These are phyloP conservation scores for Penicillium sp. DNA, from an alignment of 2,329 filamentous ascomycete species.

Conservation along the genomic window DNA sequence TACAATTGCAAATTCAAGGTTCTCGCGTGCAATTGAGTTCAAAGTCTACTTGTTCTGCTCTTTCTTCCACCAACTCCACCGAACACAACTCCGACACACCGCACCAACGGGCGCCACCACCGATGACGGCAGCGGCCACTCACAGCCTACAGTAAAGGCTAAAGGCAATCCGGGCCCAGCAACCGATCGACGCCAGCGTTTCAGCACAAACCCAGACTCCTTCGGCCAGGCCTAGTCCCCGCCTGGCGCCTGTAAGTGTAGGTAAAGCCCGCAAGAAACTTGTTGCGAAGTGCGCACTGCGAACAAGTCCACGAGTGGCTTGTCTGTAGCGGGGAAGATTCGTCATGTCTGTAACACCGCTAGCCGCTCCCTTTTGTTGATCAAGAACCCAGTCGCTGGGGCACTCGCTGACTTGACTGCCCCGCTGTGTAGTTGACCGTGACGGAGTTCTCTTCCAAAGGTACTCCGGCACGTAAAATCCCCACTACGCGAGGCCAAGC, in stretches of 20 bases:
- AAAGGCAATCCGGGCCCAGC: constrained; percentile 1
- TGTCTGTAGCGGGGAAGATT: background rate
- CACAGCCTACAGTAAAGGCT: background rate
- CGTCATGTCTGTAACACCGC: background rate
- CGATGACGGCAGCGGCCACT: constrained; percentile 3
- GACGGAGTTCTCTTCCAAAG: background rate
- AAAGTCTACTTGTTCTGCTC: background rate
- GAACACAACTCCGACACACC: background rate
- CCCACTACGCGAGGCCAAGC: constrained; percentile 9
- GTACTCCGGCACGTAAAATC: background rate
- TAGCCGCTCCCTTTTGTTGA: background rate
- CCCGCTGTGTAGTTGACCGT: background rate
- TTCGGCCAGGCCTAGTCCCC: background rate
- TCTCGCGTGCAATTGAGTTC: background rate
- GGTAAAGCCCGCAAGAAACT: background rate
- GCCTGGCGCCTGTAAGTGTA: background rate
- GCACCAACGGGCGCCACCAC: constrained; percentile 1
- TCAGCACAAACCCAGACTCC: constrained; percentile 4
- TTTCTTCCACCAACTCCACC: background rate
- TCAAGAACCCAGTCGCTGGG: background rate
- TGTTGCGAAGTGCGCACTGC: background rate
- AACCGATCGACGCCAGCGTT: constrained; percentile 9
- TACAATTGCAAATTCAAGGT: background rate
- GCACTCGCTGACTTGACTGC: background rate
- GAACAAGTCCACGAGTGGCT: background rate